Conservation (phyloP, 1,139 yeast genomes). For the Suhomyces panamericanus region DNA sequence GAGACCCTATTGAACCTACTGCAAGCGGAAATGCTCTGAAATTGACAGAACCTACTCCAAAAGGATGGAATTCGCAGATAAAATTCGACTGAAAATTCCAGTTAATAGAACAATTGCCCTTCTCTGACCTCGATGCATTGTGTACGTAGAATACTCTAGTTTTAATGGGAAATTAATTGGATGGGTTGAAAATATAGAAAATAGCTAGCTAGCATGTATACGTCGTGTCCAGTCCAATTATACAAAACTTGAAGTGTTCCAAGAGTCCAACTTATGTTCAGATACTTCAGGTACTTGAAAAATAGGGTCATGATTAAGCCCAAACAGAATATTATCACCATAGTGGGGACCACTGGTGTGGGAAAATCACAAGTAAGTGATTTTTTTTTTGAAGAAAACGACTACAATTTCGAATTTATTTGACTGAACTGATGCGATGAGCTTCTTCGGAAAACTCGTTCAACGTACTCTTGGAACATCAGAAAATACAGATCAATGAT, state of each 20-base stretch:
- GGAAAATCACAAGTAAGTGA: slow-evolving; percentile 81
- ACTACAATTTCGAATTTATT: background rate
- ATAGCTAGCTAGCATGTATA: background rate
- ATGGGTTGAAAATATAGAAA: too few relatives aligned
- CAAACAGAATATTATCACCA: slow-evolving; percentile 53
- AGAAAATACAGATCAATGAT: too few relatives aligned
- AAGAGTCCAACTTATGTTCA: slow-evolving; percentile 3
- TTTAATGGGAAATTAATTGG: background rate
- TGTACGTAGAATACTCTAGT: too few relatives aligned
- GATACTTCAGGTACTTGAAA: slow-evolving; percentile 24
- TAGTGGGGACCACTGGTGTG: slow-evolving; percentile 98
- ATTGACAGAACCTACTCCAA: background rate
- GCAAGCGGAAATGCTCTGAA: background rate
- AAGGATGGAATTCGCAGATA: background rate
- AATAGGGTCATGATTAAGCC: slow-evolving; percentile 24
- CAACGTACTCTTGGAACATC: too few relatives aligned
- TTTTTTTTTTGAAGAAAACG: background rate
- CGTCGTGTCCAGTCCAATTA: slow-evolving; percentile 6
- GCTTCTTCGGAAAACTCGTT: background rate
- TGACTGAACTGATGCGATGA: background rate
- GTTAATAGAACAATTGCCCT: too few relatives aligned
- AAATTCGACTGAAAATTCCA: background rate
- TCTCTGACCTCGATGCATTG: too few relatives aligned
- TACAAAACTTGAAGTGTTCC: background rate
- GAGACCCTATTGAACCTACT: background rate